phyloP scores from a whole-genome alignment of 441 rosid species.

The Populus hybrid region DNA sequence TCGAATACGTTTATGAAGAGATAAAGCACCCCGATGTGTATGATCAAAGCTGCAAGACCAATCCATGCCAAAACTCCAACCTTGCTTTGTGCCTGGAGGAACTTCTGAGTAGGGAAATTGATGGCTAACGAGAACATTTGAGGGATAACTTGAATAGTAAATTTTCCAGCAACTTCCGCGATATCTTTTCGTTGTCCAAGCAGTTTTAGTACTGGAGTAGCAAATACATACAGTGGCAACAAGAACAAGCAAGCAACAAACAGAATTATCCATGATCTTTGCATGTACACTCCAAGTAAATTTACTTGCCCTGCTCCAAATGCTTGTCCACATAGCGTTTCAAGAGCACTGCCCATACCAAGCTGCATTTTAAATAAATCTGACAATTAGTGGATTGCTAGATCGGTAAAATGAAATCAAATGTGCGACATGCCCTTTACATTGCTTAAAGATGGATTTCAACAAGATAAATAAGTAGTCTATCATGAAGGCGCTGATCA shows the following conservation, averaged over 20 bases:
- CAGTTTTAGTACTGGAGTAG: slow-evolving; percentile 63
- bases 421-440: too few species aligned
- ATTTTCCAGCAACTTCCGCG: slow-evolving; percentile 61
- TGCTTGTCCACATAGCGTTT: too few species aligned
- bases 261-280: slow-evolving; percentile 79
- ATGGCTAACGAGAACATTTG: slow-evolving; percentile 85
- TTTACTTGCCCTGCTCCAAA: slow-evolving; percentile 1
- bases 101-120: slow-evolving; percentile 77
- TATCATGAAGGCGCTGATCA: too few species aligned
- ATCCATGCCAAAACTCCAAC: slow-evolving; percentile 76
- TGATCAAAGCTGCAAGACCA: slow-evolving; percentile 51
- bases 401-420: too few species aligned
- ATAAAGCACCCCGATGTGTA: slow-evolving; percentile 43
- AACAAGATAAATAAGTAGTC: too few species aligned
- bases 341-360: too few species aligned
- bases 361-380: too few species aligned
- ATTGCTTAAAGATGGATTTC: too few species aligned
- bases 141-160: slow-evolving; percentile 70
- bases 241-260: slow-evolving; percentile 49
- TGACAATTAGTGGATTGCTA: too few species aligned
- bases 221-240: slow-evolving; percentile 66
- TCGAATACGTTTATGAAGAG: slow-evolving; percentile 55
- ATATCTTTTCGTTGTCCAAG: slow-evolving; percentile 61
- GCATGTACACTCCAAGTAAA: slow-evolving; percentile 82
- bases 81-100: slow-evolving; percentile 81